Percentiles rank a stretch among this genome's conserved stretches.
These are phyloP conservation scores for Mycena latifolia DNA, from an alignment of 768 basidiomycete species.

Conservation along the genomic window DNA sequence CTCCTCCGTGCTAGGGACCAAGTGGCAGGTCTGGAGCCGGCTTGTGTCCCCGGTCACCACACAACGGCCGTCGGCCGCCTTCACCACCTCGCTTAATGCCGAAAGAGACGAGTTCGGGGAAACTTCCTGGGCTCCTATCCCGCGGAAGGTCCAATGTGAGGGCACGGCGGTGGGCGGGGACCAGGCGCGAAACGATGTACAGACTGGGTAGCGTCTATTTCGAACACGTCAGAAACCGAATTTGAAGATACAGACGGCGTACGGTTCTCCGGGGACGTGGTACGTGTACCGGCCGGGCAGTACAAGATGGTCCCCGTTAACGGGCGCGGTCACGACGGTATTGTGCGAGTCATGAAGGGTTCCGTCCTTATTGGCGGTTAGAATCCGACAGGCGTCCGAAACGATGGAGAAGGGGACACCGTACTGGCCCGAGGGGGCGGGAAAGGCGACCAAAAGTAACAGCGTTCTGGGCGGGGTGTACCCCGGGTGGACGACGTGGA, in stretches of 20 bases:
- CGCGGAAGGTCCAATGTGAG: slow-evolving; percentile 1
- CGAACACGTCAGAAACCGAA: not conserved
- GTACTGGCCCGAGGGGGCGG: not conserved
- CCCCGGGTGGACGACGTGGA: slow-evolving; percentile 12
- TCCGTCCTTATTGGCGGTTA: not conserved
- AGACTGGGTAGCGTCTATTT: slow-evolving; percentile 6
- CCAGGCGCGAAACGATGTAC: slow-evolving; percentile 19
- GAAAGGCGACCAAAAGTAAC: not conserved
- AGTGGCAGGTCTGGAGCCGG: slow-evolving; percentile 9
- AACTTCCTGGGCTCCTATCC: slow-evolving; percentile 7
- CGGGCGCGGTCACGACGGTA: not conserved
- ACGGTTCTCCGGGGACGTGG: not conserved
- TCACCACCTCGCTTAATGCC: slow-evolving; percentile 3
- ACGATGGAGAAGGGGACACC: slow-evolving; percentile 16
- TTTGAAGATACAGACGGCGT: not conserved
- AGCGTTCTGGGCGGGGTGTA: slow-evolving; percentile 3
- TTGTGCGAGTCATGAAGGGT: not conserved
- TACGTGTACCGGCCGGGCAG: slow-evolving; percentile 14
- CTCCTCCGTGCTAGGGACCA: slow-evolving; percentile 7
- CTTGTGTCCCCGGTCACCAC: slow-evolving; percentile 11
- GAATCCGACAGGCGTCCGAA: slow-evolving; percentile 11
- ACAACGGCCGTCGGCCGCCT: slow-evolving; percentile 6
- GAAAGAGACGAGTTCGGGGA: not conserved
- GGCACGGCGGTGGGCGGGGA: slow-evolving; percentile 4
- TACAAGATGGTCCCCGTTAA: not conserved